Evolutionary conservation across 495 filamentous ascomycete genomes (phyloP).

Genomic region (Aspergillus steynii): DNA sequence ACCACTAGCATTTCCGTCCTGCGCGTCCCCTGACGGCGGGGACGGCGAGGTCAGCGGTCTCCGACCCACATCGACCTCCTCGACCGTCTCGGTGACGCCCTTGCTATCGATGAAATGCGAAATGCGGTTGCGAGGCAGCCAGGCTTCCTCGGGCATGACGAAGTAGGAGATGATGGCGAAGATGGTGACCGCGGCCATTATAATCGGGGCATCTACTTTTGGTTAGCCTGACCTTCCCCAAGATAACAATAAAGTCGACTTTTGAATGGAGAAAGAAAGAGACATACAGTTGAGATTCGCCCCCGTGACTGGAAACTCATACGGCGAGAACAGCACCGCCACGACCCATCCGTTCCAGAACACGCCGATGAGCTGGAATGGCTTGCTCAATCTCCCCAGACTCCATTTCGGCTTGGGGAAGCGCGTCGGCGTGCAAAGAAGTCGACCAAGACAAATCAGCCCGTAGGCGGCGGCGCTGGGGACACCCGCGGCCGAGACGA

Average conservation of each 20-base stretch:
- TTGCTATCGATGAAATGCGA: slow-evolving; percentile 48
- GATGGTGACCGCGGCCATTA: slow-evolving; percentile 51
- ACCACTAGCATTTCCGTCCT: neutral
- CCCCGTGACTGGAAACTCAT: slow-evolving; percentile 44
- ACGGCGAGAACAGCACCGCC: slow-evolving; percentile 49
- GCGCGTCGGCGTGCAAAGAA: slow-evolving; percentile 46
- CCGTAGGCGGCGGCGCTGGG: slow-evolving; percentile 56
- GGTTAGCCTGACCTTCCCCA: neutral
- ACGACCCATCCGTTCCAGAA: slow-evolving; percentile 55
- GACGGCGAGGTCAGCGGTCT: neutral
- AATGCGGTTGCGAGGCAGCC: slow-evolving; percentile 45
- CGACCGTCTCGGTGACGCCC: slow-evolving; percentile 31
- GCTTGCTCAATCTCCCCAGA: slow-evolving; percentile 44
- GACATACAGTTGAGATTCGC: slow-evolving; percentile 47
- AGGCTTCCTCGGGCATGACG: slow-evolving; percentile 49
- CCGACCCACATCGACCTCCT: slow-evolving; percentile 13
- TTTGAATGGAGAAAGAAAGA: neutral
- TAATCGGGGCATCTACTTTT: slow-evolving; percentile 45
- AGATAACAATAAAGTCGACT: neutral
- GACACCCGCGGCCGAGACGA: slow-evolving; percentile 52
- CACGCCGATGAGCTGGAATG: slow-evolving; percentile 49
- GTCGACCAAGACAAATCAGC: slow-evolving; percentile 52
- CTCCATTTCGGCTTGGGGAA: slow-evolving; percentile 51
- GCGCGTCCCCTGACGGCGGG: neutral
- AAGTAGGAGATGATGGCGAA: slow-evolving; percentile 48